phyloP scores from a whole-genome alignment of 2,329 filamentous ascomycete genomes.

The Diaporthe vexans region DNA sequence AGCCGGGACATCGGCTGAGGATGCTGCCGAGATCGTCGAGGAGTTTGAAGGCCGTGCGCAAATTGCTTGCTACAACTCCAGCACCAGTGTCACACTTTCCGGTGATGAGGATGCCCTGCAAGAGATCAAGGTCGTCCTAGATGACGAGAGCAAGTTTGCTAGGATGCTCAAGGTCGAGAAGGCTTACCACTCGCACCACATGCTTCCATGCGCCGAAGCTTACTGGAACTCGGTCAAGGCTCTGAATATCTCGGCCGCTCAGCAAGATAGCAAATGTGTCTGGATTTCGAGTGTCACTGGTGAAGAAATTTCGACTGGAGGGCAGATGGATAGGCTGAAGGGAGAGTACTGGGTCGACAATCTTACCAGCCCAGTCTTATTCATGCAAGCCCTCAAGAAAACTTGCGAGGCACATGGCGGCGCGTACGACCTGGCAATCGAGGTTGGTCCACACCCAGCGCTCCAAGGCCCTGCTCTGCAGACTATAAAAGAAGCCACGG shows the following conservation, averaged over 20 bases:
- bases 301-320: neutral
- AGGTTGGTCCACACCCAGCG: slow-evolving; percentile 54
- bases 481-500: slow-evolving; percentile 43
- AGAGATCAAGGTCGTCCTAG: slow-evolving; percentile 49
- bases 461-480: slow-evolving; percentile 55
- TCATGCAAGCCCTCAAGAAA: slow-evolving; percentile 36
- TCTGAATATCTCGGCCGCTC: slow-evolving; percentile 43
- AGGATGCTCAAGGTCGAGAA: slow-evolving; percentile 55
- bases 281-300: slow-evolving; percentile 47
- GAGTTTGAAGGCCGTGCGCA: slow-evolving; percentile 38
- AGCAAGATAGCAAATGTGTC: neutral
- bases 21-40: neutral
- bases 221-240: slow-evolving; percentile 46
- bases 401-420: slow-evolving; percentile 7
- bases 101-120: slow-evolving; percentile 49
- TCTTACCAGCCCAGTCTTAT: slow-evolving; percentile 45
- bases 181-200: slow-evolving; percentile 45
- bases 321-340: neutral
- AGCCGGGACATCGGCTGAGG: neutral
- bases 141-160: slow-evolving; percentile 51
- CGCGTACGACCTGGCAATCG: slow-evolving; percentile 43
- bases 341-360: slow-evolving; percentile 44
- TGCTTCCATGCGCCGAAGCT: slow-evolving; percentile 52
- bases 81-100: slow-evolving; percentile 47
- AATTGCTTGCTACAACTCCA: slow-evolving; percentile 25